A percentile compares a stretch with the other conserved stretches of the same genome.
Conservation (phyloP, 495 filamentous ascomycete species). For the Tuber calosporum region DNA sequence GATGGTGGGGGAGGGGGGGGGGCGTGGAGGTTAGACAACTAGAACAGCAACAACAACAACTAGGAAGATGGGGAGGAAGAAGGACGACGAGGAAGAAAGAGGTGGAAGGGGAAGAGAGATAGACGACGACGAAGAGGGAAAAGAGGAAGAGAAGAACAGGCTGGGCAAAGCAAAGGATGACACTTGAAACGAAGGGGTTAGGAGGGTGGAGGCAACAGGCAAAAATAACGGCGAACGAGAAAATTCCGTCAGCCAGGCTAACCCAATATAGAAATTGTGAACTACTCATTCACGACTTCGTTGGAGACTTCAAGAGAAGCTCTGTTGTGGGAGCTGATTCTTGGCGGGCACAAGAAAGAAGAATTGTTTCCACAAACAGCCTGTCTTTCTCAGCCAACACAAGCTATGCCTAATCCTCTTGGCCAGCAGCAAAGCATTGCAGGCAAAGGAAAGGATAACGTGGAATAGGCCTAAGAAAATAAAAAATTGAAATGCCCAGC, state of each 20-base stretch:
- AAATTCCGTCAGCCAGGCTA: not conserved
- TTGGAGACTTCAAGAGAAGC: not conserved
- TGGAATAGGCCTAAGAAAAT: not conserved
- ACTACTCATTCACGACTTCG: not conserved
- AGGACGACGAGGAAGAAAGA: constrained; percentile 14
- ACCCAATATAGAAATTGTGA: not conserved
- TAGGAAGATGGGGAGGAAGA: constrained; percentile 22
- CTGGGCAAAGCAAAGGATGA: constrained; percentile 8
- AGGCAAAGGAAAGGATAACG: not conserved
- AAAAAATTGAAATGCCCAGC: not conserved
- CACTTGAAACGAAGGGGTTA: constrained; percentile 21
- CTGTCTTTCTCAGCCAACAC: not conserved
- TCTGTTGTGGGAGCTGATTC: not conserved
- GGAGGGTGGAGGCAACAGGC: not conserved
- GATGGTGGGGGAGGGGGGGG: too few relatives aligned
- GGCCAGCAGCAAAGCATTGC: not conserved
- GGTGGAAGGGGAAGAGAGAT: constrained; percentile 9
- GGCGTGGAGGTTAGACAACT: not conserved
- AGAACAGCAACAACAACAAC: constrained; percentile 31
- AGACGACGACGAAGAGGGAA: constrained; percentile 17
- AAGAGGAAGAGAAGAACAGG: constrained; percentile 22
- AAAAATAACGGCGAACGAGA: constrained; percentile 4
- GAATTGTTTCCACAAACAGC: not conserved
- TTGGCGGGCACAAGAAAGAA: not conserved
- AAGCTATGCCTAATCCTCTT: not conserved